Evolutionary conservation across 1,139 yeast species (phyloP), one percentile per base, ranked within the genome.

Genomic region (Yarrowia galli): DNA sequence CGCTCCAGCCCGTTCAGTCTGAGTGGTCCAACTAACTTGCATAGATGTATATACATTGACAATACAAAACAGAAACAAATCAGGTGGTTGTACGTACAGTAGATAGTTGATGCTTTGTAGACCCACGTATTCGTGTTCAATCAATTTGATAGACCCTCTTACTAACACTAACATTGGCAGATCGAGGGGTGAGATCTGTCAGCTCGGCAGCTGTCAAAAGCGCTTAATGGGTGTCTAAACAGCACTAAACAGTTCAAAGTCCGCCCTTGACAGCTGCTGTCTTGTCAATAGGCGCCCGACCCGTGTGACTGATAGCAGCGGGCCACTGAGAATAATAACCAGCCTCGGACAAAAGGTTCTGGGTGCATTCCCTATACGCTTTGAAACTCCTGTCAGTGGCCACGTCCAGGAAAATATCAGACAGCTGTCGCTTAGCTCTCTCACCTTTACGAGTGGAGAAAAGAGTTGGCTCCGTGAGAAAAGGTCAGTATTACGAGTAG

Each of bases 1-100:
- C 64, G 15, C 48, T 56, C 23, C 63, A 56, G 23, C 48, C 63
- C 38, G 46, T 40, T 13, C 64, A 58, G 51, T 48, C 64, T 10
- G 51, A 58, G 42, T 58, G 64, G 64, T 43, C 64, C 51, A 58
- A 58, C 64, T 58, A 58, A 58, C 64, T 58, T 58, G 64, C 64
- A 58, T 58, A 58, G 51, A 58, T 58, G 64, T 58, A 58, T 42
- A 58, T 43, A 51, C 40, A 49, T 32, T 32, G 23, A 49, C 35
- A 48, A 48, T 28, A 25, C 20, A 32, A 25, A 46, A 25, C 15
- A 23, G 7, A 46, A 16, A 15, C 18, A 23, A 15, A n/a, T n/a
- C n/a, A n/a, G n/a, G n/a, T n/a, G n/a, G n/a, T n/a, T n/a, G n/a
- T n/a, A n/a, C n/a, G n/a, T n/a, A n/a, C n/a, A n/a, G n/a, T n/a